Percentiles rank a stretch among this genome's conserved stretches.
phyloP scores from a whole-genome alignment of 768 basidiomycete species.

The Phanerodontia chrysosporium region DNA sequence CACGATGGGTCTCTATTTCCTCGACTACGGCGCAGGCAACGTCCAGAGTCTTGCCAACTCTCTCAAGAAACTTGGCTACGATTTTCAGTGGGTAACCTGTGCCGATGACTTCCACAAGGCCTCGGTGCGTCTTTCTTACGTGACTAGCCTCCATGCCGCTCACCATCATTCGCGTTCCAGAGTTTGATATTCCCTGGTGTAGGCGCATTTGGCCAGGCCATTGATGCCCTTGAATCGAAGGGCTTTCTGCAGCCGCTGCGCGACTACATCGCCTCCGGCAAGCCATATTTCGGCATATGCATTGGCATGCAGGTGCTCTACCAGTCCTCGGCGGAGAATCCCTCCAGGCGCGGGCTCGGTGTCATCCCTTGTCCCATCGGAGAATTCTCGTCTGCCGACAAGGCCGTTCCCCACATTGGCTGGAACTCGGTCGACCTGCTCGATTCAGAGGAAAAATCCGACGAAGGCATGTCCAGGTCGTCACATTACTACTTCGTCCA shows the following conservation, averaged over 20 bases:
- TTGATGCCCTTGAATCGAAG: slow-evolving; percentile 64
- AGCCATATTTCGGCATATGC: slow-evolving; percentile 96
- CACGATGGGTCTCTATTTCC: slow-evolving; percentile 71
- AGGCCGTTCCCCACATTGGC: slow-evolving; percentile 96
- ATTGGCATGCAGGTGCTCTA: slow-evolving; percentile 98
- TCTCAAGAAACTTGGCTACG: slow-evolving; percentile 74
- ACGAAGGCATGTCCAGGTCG: slow-evolving; percentile 45
- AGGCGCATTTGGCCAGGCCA: slow-evolving; percentile 87
- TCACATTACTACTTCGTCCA: slow-evolving; percentile 96
- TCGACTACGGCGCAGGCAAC: slow-evolving; percentile 97
- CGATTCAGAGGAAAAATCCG: slow-evolving; percentile 36
- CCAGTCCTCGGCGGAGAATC: slow-evolving; percentile 77
- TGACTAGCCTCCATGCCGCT: slow-evolving; percentile 13
- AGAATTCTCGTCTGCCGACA: slow-evolving; percentile 64
- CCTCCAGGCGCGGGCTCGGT: slow-evolving; percentile 64
- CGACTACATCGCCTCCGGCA: slow-evolving; percentile 79
- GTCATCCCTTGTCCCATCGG: slow-evolving; percentile 81
- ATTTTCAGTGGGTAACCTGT: slow-evolving; percentile 83
- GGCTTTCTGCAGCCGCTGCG: slow-evolving; percentile 79
- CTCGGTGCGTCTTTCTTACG: slow-evolving; percentile 57
- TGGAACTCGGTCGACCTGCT: slow-evolving; percentile 81
- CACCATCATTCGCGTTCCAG: slow-evolving; percentile 10
- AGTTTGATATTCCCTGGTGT: slow-evolving; percentile 99
- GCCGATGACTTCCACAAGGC: slow-evolving; percentile 83
- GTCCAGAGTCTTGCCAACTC: slow-evolving; percentile 93